Conservation (phyloP, 257 asterid genomes). For the Nicotiana sylvestris region DNA sequence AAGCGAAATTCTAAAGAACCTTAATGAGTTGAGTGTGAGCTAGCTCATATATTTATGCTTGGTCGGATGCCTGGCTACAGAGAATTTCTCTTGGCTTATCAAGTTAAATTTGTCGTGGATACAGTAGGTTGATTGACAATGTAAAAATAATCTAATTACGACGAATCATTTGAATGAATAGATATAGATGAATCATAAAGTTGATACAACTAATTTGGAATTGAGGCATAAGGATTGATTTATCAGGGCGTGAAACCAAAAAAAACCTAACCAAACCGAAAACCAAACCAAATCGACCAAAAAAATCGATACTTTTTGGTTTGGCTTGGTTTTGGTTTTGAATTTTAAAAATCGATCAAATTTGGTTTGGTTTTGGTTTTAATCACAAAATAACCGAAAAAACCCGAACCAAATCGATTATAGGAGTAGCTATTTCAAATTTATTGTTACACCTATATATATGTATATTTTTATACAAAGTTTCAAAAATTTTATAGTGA, state of each 20-base stretch:
- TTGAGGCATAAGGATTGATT: not conserved
- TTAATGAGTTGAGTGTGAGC: conserved; percentile 5
- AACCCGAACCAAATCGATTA: too few relatives aligned
- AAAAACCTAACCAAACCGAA: too few relatives aligned
- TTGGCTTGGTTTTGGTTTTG: too few relatives aligned
- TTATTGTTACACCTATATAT: too few relatives aligned
- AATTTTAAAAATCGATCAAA: too few relatives aligned
- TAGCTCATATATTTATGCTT: conserved; percentile 13
- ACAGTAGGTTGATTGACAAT: not conserved
- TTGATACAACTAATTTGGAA: not conserved
- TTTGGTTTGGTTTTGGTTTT: too few relatives aligned
- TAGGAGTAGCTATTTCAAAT: too few relatives aligned
- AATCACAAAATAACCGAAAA: too few relatives aligned
- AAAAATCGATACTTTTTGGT: too few relatives aligned
- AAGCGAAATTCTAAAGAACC: not conserved
- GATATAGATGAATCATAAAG: conserved; percentile 7
- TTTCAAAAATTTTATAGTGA: too few relatives aligned
- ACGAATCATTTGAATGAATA: not conserved
- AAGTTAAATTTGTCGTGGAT: not conserved
- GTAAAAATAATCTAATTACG: not conserved
- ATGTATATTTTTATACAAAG: too few relatives aligned
- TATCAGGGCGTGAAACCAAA: not conserved
- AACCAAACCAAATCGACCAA: too few relatives aligned
- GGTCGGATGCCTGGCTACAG: not conserved
- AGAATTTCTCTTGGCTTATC: conserved; percentile 1